phyloP scores from a whole-genome alignment of 441 rosid species.

The Biscutella laevigata region DNA sequence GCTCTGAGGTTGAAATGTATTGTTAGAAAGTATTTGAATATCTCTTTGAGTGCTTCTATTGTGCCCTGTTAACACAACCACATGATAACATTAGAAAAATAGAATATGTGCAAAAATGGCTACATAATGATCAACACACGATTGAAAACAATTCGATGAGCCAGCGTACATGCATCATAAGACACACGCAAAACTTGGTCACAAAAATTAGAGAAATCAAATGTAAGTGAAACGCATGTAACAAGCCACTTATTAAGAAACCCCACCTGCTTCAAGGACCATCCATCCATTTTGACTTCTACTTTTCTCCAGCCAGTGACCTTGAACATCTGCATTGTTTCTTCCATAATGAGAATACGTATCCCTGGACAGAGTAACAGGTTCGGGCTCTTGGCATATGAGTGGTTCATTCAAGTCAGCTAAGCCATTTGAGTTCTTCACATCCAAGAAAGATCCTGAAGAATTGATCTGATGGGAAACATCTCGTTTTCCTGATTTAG shows the following conservation, averaged over 20 bases:
- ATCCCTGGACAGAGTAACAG: constrained; percentile 9
- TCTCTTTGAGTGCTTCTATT: constrained; percentile 29
- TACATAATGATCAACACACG: background rate
- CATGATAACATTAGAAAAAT: constrained; percentile 22
- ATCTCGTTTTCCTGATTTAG: constrained; percentile 4
- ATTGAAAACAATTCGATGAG: background rate
- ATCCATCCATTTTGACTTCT: constrained; percentile 39
- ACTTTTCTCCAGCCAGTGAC: constrained; percentile 27
- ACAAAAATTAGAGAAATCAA: background rate
- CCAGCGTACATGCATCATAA: background rate
- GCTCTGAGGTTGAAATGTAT: constrained; percentile 33
- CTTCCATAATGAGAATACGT: constrained; percentile 28
- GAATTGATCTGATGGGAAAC: constrained; percentile 32
- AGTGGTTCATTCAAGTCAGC: constrained; percentile 85
- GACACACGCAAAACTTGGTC: background rate
- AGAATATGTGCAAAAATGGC: background rate
- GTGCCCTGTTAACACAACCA: constrained; percentile 38
- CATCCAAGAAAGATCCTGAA: constrained; percentile 25
- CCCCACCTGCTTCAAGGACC: constrained; percentile 47
- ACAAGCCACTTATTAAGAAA: constrained; percentile 3
- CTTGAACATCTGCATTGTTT: constrained; percentile 33
- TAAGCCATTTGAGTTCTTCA: constrained; percentile 41
- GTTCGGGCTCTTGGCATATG: constrained; percentile 42
- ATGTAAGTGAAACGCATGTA: background rate
- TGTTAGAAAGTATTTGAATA: constrained; percentile 30